Base-by-base conservation (phyloP, 805 yeast species). In the Barnettozyma pratensis region DNA sequence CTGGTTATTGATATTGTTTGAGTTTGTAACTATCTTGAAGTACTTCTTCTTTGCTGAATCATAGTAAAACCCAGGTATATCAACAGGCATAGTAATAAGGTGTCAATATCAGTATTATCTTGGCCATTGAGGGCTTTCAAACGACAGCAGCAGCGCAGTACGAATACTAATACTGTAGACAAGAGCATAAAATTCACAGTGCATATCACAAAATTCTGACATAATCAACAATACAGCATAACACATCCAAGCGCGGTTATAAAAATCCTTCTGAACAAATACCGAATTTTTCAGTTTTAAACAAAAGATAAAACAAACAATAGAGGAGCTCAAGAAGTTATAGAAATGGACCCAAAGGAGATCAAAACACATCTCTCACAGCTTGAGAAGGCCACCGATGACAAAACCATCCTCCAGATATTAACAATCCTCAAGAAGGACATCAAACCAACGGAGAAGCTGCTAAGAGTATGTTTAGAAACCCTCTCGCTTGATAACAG, bases 391-490 rank as follows among this genome's bases (percentile, higher is more conserved):
- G 77, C 87, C 26, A 70, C 77, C 32, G 78, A 77, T 47, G 83
- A 87, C 46, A 79, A 77, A 38, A 77, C 85, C 4, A 78, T 87
- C 29, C 61, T 85, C 47, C 85, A 83, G 62, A 76, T 91, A 14
- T 70, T 92, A 54, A 76, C 73, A 39, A 72, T 77, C 27, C 70
- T 92, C 52, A 81, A 85, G 56, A 79, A 75, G 48, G 87, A 87
- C 10, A 87, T 89, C 45, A 72, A 74, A 56, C 97, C 98, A 8
- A 83, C 95, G 1, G 98, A 92, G 62, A 79, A 82, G 63, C 72
- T 92, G 35, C 73, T 92, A 45, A 78, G 97, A 60, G 80, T 69
- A 48, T 28, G 72, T 63, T 2, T 19, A 6, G 5, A 37, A 12
- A n/a, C 27, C 12, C 26, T 26, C 25, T 37, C 19, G n/a, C 4